phyloP scores from a whole-genome alignment of 2,329 filamentous ascomycete genomes.

The Calcarisporium arbuscula region DNA sequence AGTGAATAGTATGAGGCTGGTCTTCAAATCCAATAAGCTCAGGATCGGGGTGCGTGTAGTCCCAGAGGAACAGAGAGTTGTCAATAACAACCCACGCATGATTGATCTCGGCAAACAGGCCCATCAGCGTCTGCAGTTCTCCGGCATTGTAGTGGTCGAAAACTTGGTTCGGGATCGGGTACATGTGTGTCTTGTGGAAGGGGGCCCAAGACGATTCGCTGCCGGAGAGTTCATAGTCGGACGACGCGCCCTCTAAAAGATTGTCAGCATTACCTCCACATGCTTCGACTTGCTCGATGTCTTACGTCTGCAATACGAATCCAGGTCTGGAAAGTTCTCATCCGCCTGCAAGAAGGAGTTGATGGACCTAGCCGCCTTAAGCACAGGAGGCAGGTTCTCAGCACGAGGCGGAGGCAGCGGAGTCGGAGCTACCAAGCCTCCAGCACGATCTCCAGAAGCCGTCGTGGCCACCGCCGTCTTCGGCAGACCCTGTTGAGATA shows the following conservation, averaged over 20 bases:
- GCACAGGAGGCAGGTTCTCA: conserved; percentile 56
- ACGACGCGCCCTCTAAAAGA: conserved; percentile 73
- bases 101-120: conserved; percentile 87
- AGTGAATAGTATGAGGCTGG: conserved; percentile 77
- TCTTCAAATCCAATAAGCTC: conserved; percentile 91
- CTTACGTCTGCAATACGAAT: conserved; percentile 84
- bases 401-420: conserved; percentile 37
- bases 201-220: conserved; percentile 71
- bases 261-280: conserved; percentile 17
- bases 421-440: conserved; percentile 22
- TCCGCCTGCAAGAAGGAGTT: conserved; percentile 73
- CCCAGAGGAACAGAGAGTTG: conserved; percentile 94
- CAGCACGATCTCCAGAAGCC: conserved; percentile 18
- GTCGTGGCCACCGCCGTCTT: conserved; percentile 12
- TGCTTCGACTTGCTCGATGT: conserved; percentile 14
- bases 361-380: conserved; percentile 76
- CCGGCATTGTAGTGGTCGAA: conserved; percentile 88
- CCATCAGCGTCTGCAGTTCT: conserved; percentile 87
- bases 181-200: conserved; percentile 80
- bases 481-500: conserved; percentile 2
- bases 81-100: conserved; percentile 96
- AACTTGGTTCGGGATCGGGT: conserved; percentile 85
- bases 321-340: conserved; percentile 78
- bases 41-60: conserved; percentile 89
- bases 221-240: conserved; percentile 77